Evolutionary conservation across 805 yeast genomes (phyloP).

Genomic region (Candida vaughaniae): DNA sequence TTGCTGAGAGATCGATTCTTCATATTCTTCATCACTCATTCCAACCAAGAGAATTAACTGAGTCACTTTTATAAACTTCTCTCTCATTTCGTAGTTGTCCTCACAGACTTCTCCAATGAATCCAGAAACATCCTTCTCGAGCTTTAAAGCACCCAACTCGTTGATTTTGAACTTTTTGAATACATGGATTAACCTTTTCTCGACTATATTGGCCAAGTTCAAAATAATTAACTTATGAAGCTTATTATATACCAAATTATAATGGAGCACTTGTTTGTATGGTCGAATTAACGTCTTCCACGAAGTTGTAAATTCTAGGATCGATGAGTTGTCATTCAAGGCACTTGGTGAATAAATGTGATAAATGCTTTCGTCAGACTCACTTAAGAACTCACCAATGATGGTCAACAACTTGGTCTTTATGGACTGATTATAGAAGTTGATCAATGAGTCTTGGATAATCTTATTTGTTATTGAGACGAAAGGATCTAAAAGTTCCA

Average conservation of each 20-base stretch:
- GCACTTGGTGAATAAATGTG: constrained; percentile 26
- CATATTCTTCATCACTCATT: constrained; percentile 64
- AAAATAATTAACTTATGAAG: constrained; percentile 51
- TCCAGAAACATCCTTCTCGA: constrained; percentile 78
- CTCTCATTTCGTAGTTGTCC: constrained; percentile 70
- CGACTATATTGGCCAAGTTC: constrained; percentile 56
- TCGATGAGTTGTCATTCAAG: constrained; percentile 33
- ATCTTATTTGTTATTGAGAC: constrained; percentile 35
- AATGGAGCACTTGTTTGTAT: constrained; percentile 56
- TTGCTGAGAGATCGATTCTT: constrained; percentile 26
- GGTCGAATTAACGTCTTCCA: constrained; percentile 72
- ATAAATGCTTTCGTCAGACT: constrained; percentile 29
- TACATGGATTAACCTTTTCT: constrained; percentile 64
- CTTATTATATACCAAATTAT: constrained; percentile 47
- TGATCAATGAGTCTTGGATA: constrained; percentile 44
- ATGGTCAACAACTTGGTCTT: constrained; percentile 43
- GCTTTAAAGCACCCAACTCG: constrained; percentile 76
- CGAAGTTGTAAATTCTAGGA: constrained; percentile 51
- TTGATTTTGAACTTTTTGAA: constrained; percentile 60
- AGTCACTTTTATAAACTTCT: constrained; percentile 74
- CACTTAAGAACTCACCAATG: constrained; percentile 44
- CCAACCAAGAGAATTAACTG: constrained; percentile 82
- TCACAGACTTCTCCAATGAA: constrained; percentile 74
- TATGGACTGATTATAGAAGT: constrained; percentile 49
- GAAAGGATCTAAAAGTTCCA: constrained; percentile 35